Base-by-base conservation (phyloP, 2,329 filamentous ascomycete genomes). In the Penicillium sp. region DNA sequence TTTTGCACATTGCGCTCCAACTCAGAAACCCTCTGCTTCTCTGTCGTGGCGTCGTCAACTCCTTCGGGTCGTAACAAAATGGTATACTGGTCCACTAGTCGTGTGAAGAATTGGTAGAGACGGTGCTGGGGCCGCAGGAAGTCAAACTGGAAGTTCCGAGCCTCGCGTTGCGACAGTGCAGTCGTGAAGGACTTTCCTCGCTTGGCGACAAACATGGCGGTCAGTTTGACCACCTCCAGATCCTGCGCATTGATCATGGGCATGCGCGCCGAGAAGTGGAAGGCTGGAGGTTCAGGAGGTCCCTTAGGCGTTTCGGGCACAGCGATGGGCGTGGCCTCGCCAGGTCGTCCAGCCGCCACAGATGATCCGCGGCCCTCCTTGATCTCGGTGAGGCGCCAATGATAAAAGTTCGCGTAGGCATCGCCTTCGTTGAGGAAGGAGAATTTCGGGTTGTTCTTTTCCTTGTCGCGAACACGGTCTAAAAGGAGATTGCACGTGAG, bases 171-270 rank as follows among this genome's bases (percentile, higher is more conserved):
- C 20, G 89, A 90, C 57, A 99, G 78, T 48, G 88, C 84, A 18
- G 91, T 97, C 84, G 96, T 90, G 75, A 94, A 99, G 55, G 88
- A 86, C 55, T 92, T 87, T 12, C 94, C 94, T 66, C 96, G 93
- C 74, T 93, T 92, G 46, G 94, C 94, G 43, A 93, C 91, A 73
- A 94, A 97, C 21, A 96, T 79, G 17, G 94, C 94, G 29, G 93
- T 96, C 67, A 96, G 75, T 57, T 81, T 83, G 52, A 86, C 77
- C 20, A 87, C 80, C 46, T 86, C 85, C 55, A 97, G 77, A 80
- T 99, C 94, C 73, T 96, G 90, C 59, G 95, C 91, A 74, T 88
- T 96, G 76, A 99, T 96, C 62, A 92, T 93, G 51, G 94, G 94
- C 90, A 97, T 96, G 69, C 92, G 89, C 62, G 94, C 92, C 49